Base-by-base conservation (phyloP, 495 filamentous ascomycete genomes). In the Penicillium steckii region DNA sequence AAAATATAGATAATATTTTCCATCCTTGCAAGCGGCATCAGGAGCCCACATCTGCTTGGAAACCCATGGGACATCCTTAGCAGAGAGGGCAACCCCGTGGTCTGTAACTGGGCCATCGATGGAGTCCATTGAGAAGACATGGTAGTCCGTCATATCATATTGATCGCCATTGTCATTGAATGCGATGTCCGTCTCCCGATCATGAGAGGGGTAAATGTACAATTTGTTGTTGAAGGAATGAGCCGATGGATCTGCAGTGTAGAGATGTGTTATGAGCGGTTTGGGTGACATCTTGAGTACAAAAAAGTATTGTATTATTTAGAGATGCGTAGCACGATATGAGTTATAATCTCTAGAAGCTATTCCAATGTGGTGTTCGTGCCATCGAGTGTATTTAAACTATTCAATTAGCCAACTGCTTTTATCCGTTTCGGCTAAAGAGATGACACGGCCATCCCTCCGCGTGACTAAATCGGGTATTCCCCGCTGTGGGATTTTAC, bases 91-190 rank as follows among this genome's bases (percentile, higher is more conserved):
- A 18, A 71, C 67, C 13, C 67, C 69, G 48, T 73, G 78, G 43
- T 80, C 71, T 25, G 69, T 73, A 9, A 68, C 70, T 48, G 69
- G 68, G 15, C 70, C 59, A 42, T 66, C 54, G 33, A 71, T 46
- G 15, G 63, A 64, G 27, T 67, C 56, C 53, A 76, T 71, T 1
- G 76, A 79, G 60, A 78, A 75, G 50, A 79, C 78, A 53, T 81
- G 74, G 56, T 80, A 72, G 55, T 76, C 75, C 10, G 64, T 70
- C 87, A 90, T 90, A 73, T 85, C 87, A 67, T 89, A 90, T 67
- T 90, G 87, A 72, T 89, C 86, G 67, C 87, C 87, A 76, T 87
- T 87, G 76, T 90, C 86, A 75, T 89, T 88, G 59, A 85, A 86
- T 43, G 68, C 56, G 44, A 77, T 67, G 26, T 66, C 65, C 17